Evolutionary conservation across 2,329 filamentous ascomycete species (phyloP).

Genomic region (Aspergillus ochraceoroseus): DNA sequence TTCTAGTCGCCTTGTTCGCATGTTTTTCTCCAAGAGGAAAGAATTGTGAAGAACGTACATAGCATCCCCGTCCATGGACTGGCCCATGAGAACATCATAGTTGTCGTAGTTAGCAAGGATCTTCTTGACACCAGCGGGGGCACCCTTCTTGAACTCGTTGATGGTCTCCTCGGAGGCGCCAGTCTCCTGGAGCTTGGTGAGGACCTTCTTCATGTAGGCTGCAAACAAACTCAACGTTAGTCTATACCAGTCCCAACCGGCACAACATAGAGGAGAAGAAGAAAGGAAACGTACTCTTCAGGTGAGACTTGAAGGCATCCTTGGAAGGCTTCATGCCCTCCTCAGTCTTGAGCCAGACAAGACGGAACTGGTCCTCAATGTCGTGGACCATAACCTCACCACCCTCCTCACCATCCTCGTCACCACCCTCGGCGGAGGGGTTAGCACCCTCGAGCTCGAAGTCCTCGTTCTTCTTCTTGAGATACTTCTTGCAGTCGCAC

Average conservation of each 20-base stretch:
- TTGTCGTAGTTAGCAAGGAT: slow-evolving; percentile 88
- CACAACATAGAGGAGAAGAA: not conserved
- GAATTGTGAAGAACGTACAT: slow-evolving; percentile 61
- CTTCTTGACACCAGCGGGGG: slow-evolving; percentile 72
- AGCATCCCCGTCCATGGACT: slow-evolving; percentile 87
- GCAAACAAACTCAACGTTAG: slow-evolving; percentile 5
- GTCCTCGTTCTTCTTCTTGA: slow-evolving; percentile 61
- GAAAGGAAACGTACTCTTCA: slow-evolving; percentile 64
- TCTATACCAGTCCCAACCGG: not conserved
- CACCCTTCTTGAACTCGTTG: slow-evolving; percentile 73
- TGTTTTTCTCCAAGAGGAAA: not conserved
- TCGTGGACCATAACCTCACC: slow-evolving; percentile 69
- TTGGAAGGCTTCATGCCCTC: slow-evolving; percentile 57
- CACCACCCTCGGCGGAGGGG: slow-evolving; percentile 82
- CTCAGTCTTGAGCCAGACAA: slow-evolving; percentile 55
- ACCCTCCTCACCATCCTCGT: slow-evolving; percentile 69
- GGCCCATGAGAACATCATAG: slow-evolving; percentile 89
- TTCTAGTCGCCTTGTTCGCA: too few species aligned
- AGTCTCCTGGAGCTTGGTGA: slow-evolving; percentile 61
- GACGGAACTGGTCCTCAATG: slow-evolving; percentile 86
- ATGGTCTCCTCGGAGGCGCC: slow-evolving; percentile 61
- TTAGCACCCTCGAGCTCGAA: slow-evolving; percentile 74
- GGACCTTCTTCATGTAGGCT: slow-evolving; percentile 92
- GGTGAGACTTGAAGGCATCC: slow-evolving; percentile 74
- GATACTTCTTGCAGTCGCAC: slow-evolving; percentile 87